phyloP scores from a whole-genome alignment of 352 stramenopile species.

The Globisporangium alternatum region DNA sequence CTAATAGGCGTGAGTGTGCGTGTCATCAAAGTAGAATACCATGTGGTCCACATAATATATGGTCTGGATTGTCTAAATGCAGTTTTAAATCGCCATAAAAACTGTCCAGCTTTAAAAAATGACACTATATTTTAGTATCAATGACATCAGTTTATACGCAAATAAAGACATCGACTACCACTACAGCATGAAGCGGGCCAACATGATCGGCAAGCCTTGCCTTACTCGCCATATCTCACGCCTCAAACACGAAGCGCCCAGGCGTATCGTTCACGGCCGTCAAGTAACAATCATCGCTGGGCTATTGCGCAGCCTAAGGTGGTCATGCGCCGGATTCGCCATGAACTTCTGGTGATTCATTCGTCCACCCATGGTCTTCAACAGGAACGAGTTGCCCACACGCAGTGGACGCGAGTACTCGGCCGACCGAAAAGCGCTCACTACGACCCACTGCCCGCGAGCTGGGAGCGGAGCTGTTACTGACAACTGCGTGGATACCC shows the following conservation, averaged over 20 bases:
- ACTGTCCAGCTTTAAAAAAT: too few species aligned
- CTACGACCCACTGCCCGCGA: not conserved
- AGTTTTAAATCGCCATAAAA: too few species aligned
- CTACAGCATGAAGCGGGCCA: not conserved
- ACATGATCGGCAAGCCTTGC: too few species aligned
- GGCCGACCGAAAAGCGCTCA: not conserved
- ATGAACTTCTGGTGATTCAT: not conserved
- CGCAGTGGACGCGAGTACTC: not conserved
- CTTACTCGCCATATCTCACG: not conserved
- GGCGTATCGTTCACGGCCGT: not conserved
- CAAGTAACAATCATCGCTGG: not conserved
- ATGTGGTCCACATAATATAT: too few species aligned
- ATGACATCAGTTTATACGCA: too few species aligned
- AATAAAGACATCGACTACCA: not conserved
- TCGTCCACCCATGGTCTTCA: not conserved
- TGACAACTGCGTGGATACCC: not conserved
- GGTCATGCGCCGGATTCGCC: not conserved
- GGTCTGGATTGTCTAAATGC: too few species aligned
- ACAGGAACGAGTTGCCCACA: not conserved
- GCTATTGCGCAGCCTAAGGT: slow-evolving; percentile 1
- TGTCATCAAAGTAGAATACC: not conserved
- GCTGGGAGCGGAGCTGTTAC: not conserved
- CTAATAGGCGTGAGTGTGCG: not conserved
- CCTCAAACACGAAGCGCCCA: not conserved
- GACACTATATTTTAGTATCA: too few species aligned